phyloP scores from a whole-genome alignment of 345 rosid genomes.

The Mallotus nudiflorus region DNA sequence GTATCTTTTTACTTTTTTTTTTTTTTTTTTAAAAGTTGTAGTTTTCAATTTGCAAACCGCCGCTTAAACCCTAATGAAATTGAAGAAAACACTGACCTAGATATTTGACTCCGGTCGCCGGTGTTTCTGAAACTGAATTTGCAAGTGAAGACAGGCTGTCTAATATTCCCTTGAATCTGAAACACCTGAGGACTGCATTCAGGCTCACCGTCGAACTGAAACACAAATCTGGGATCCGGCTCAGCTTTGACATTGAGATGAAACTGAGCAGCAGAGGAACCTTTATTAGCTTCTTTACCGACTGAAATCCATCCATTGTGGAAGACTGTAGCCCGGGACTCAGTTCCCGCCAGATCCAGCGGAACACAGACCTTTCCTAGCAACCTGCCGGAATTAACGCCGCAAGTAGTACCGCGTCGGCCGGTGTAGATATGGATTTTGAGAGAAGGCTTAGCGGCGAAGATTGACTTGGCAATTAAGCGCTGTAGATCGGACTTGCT shows the following conservation, averaged over 20 bases:
- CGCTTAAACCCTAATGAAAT: slow-evolving; percentile 1
- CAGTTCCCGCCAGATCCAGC: slow-evolving; percentile 66
- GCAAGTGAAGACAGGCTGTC: slow-evolving; percentile 96
- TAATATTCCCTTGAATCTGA: slow-evolving; percentile 76
- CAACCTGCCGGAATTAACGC: slow-evolving; percentile 66
- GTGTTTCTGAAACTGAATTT: slow-evolving; percentile 75
- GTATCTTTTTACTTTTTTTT: no score
- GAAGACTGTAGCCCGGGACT: slow-evolving; percentile 52
- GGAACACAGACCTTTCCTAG: slow-evolving; percentile 75
- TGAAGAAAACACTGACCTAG: slow-evolving; percentile 56
- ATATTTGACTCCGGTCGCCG: slow-evolving; percentile 62
- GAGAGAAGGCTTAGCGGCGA: slow-evolving; percentile 51
- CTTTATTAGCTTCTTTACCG: slow-evolving; percentile 55
- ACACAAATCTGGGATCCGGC: slow-evolving; percentile 94
- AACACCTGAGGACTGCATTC: slow-evolving; percentile 96
- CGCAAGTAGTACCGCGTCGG: slow-evolving; percentile 68
- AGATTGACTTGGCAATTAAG: slow-evolving; percentile 59
- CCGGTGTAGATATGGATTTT: slow-evolving; percentile 71
- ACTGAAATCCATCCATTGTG: slow-evolving; percentile 74
- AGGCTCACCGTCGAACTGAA: slow-evolving; percentile 94
- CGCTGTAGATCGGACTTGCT: slow-evolving; percentile 57
- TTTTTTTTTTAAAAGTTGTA: no score
- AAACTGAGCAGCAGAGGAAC: slow-evolving; percentile 56
- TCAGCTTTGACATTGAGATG: slow-evolving; percentile 79
- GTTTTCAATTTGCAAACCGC: no score